Percentiles rank a stretch among this genome's conserved stretches.
Evolutionary conservation across 2,329 filamentous ascomycete species (phyloP).

Genomic region (Hymenoscyphus fructigenus): DNA sequence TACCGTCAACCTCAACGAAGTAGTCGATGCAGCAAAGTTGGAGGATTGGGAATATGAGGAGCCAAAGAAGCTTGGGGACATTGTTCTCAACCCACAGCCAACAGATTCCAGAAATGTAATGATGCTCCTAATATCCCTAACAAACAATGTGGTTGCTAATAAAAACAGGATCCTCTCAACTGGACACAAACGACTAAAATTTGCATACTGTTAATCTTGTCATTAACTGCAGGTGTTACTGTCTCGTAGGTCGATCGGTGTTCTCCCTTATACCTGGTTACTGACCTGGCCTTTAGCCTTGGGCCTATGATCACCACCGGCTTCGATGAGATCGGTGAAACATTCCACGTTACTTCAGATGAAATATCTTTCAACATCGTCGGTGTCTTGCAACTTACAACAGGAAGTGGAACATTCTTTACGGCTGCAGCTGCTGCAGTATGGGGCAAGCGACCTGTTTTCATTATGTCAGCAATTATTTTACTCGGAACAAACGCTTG

Average conservation of each 20-base stretch:
- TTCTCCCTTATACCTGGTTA: conserved; percentile 17
- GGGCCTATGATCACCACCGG: conserved; percentile 44
- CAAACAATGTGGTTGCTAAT: not conserved
- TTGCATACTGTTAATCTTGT: conserved; percentile 30
- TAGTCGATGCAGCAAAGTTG: conserved; percentile 23
- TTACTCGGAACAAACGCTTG: conserved; percentile 41
- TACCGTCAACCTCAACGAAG: conserved; percentile 29
- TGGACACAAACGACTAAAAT: conserved; percentile 40
- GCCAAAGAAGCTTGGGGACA: conserved; percentile 44
- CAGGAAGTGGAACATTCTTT: conserved; percentile 43
- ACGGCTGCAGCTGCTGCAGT: conserved; percentile 42
- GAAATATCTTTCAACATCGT: conserved; percentile 37
- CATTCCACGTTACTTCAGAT: conserved; percentile 41
- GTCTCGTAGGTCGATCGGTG: conserved; percentile 26
- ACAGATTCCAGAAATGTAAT: conserved; percentile 40
- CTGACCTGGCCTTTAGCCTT: conserved; percentile 30
- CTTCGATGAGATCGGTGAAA: conserved; percentile 36
- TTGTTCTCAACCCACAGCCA: conserved; percentile 48
- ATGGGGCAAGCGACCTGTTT: conserved; percentile 34
- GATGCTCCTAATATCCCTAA: not conserved
- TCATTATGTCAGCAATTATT: conserved; percentile 35
- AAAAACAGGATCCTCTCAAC: conserved; percentile 48
- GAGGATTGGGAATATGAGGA: conserved; percentile 30
- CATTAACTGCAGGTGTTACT: conserved; percentile 33
- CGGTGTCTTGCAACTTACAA: conserved; percentile 41